Base-by-base conservation (phyloP, 2,329 filamentous ascomycete species). In the Aspergillus novofumigatus region DNA sequence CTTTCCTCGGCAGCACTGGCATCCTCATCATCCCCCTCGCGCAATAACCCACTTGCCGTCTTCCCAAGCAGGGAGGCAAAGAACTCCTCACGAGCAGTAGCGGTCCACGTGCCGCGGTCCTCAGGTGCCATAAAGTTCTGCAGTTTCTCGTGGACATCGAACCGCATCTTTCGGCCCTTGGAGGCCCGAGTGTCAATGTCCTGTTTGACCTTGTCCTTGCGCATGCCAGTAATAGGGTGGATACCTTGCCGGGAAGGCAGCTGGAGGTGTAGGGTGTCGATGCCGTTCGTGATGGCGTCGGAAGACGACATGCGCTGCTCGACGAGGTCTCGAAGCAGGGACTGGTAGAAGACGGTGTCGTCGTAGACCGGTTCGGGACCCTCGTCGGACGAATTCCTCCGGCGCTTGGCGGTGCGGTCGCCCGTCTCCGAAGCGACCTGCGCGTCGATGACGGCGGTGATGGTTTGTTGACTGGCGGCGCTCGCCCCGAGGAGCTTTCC, bases 71-170 rank as follows among this genome's bases (percentile, higher is more conserved):
- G 73, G 26, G 87, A 88, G 14, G 86, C 86, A 70, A 92, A 92
- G 72, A 93, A 85, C 56, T 80, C 78, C 41, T 94, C 90, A 58
- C 91, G 85, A 55, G 92, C 91, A 58, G 85, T 83, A 63, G 88
- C 86, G 60, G 90, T 89, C 94, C 94, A 99, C 17, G 74, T 76
- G 3, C 88, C 82, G 53, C 90, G 81, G 71, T 96, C 90, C 72
- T 97, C 91, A 0, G 92, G 87, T 10, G 92, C 92, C 92, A 97
- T 97, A 70, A 97, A 97, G 74, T 97, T 97, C 77, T 96, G 91
- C 69, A 99, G 75, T 79, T 97, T 97, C 78, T 97, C 93, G 70
- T 97, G 92, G 49, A 97, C 91, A 17, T 90, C 94, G 75, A 93
- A 99, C 42, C 91, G 83, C 82, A 99, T 84, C 78, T 97, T 97